A percentile compares a stretch with the other conserved stretches of the same genome.
Conservation (phyloP, 495 filamentous ascomycete species). For the Annulohypoxylon maeteangense region DNA sequence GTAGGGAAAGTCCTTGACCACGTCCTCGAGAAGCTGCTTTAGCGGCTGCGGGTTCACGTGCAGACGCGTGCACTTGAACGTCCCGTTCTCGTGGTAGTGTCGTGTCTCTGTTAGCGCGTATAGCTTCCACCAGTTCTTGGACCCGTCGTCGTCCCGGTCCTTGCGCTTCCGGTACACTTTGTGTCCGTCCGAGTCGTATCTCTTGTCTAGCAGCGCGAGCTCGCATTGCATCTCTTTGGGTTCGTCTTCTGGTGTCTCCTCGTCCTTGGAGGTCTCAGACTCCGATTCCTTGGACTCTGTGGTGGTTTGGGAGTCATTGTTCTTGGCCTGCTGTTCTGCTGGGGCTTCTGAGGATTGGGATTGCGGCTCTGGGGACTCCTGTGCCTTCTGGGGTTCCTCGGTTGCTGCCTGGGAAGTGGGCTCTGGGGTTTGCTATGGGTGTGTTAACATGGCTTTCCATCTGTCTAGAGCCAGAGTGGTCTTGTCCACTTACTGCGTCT, state of each 20-base stretch:
- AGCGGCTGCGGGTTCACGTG: constrained; percentile 41
- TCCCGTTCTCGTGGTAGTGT: constrained; percentile 15
- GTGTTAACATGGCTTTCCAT: constrained; percentile 1
- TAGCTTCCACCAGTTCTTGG: constrained; percentile 23
- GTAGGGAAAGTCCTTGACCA: constrained; percentile 44
- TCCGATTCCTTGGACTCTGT: not conserved
- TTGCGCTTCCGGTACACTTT: constrained; percentile 27
- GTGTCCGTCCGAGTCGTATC: constrained; percentile 26
- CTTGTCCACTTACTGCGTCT: constrained; percentile 17
- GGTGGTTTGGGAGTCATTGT: not conserved
- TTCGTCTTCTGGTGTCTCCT: not conserved
- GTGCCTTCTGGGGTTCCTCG: not conserved
- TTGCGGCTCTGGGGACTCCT: not conserved
- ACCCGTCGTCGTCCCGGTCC: not conserved
- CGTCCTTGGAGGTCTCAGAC: not conserved
- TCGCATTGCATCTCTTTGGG: constrained; percentile 28
- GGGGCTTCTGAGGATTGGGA: not conserved
- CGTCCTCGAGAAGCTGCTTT: constrained; percentile 46
- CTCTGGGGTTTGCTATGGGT: not conserved
- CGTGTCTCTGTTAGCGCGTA: constrained; percentile 34
- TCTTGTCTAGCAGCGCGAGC: constrained; percentile 29
- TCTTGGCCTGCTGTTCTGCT: too few relatives aligned
- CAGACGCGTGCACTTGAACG: constrained; percentile 21
- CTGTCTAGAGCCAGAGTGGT: not conserved
- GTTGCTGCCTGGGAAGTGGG: constrained; percentile 5